Percentiles rank a stretch among this genome's conserved stretches.
Evolutionary conservation across 148 eudicot genomes (phyloP).

Genomic region (Tetragonia tetragonoides): DNA sequence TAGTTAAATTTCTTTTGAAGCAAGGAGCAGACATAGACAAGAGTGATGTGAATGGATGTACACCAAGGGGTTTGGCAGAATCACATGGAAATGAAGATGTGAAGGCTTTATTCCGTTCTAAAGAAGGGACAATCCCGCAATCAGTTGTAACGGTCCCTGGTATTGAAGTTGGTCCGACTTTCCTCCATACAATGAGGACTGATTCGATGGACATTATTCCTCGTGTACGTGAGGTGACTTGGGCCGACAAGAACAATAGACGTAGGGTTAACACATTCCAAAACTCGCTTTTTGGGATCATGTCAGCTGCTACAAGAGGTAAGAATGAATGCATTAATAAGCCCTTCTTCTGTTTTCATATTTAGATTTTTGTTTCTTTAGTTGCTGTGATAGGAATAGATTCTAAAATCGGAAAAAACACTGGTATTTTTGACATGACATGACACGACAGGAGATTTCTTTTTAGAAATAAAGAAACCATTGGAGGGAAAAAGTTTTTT

Average conservation of each 20-base stretch:
- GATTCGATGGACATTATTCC: conserved; percentile 41
- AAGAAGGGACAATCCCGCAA: conserved; percentile 19
- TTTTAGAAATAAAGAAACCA: no score
- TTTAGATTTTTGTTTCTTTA: no score
- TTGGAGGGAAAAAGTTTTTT: no score
- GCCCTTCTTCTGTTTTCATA: neutral
- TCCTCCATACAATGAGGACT: conserved; percentile 46
- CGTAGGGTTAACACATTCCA: conserved; percentile 40
- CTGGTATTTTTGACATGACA: no score
- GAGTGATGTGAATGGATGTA: conserved; percentile 60
- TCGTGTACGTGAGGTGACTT: conserved; percentile 12
- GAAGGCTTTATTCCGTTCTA: conserved; percentile 38
- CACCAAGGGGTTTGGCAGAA: conserved; percentile 63
- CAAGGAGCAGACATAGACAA: conserved; percentile 67
- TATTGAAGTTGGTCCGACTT: conserved; percentile 21
- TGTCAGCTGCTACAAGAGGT: conserved; percentile 57
- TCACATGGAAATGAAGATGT: conserved; percentile 67
- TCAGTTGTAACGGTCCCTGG: conserved; percentile 19
- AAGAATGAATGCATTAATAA: conserved; percentile 4
- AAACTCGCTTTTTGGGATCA: conserved; percentile 64
- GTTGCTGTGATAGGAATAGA: no score
- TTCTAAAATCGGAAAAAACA: no score
- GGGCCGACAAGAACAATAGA: conserved; percentile 27
- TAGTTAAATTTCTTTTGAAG: conserved; percentile 54
- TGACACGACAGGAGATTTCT: no score